Evolutionary conservation across 2,329 filamentous ascomycete genomes (phyloP), one percentile per base, ranked within the genome.

Genomic region (Phyllachora maydis): DNA sequence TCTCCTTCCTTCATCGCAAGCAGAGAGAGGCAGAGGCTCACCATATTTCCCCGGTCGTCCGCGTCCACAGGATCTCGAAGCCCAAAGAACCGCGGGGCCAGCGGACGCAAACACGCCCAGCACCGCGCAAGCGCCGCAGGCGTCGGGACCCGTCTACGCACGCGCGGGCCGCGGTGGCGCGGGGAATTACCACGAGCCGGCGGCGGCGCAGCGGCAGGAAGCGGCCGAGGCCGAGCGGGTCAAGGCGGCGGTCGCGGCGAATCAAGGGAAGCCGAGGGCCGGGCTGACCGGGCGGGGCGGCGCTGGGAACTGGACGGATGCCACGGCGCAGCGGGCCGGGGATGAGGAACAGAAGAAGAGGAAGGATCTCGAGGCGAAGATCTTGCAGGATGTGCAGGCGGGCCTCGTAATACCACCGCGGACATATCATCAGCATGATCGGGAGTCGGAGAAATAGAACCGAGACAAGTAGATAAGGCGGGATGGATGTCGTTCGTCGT

Each of bases 111-210:
- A n/a, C n/a, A n/a, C n/a, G n/a, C n/a, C n/a, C n/a, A n/a, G n/a
- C n/a, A n/a, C n/a, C n/a, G n/a, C n/a, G n/a, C n/a, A n/a, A n/a
- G n/a, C n/a, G n/a, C n/a, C n/a, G 23, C 18, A 14, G 23, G 7
- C 19, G 17, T 15, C 27, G 15, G 26, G 10, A 8, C 30, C 26
- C 35, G 35, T 35, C 23, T 55, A 56, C 42, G 34, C 46, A 12
- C 43, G 51, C 18, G 46, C 45, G 17, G 67, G 67, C 25, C 59
- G 67, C 28, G 67, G 67, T 32, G 67, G 67, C 11, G 64, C 65
- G 1, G 67, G 67, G 18, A 73, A 73, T 47, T 66, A 58, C 36
- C 39, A 55, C 24, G 50, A 54, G 25, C 33, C 46, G 11, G 34
- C 41, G 20, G 35, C 43, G 12, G 32, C 42, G 11, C 35, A 45